These are phyloP conservation scores for Podila clonocystis DNA, from an alignment of 192 early-diverging fungal species.

Conservation along the genomic window DNA sequence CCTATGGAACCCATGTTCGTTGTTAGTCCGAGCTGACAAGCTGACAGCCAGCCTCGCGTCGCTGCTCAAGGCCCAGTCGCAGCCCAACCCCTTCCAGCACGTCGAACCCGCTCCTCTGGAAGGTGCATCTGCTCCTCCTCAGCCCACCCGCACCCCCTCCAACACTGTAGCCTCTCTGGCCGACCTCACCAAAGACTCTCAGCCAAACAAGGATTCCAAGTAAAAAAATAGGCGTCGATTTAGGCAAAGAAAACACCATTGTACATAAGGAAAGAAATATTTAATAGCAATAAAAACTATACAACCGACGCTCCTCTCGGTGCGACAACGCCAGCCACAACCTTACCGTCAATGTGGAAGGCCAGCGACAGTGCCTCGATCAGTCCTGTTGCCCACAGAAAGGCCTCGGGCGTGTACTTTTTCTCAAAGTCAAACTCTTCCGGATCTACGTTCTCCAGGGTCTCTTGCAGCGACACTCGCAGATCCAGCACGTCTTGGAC, in stretches of 20 bases:
- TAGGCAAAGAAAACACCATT: neutral
- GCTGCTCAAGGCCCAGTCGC: slow-evolving; percentile 42
- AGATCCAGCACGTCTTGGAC: slow-evolving; percentile 28
- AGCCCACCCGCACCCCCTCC: too few relatives aligned
- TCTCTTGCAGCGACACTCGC: slow-evolving; percentile 26
- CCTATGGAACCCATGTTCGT: too few relatives aligned
- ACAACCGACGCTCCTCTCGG: neutral
- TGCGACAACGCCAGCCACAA: slow-evolving; percentile 11
- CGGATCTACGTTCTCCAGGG: slow-evolving; percentile 11
- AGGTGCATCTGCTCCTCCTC: neutral
- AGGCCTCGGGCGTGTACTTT: slow-evolving; percentile 26
- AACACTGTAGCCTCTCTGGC: neutral
- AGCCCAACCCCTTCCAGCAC: slow-evolving; percentile 27
- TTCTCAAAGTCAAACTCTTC: slow-evolving; percentile 23
- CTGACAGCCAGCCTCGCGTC: slow-evolving; percentile 25
- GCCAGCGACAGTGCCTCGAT: slow-evolving; percentile 27
- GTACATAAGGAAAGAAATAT: neutral
- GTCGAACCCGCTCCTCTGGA: slow-evolving; percentile 17
- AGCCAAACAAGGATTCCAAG: neutral
- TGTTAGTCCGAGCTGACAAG: slow-evolving; percentile 30
- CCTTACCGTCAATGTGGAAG: slow-evolving; percentile 27
- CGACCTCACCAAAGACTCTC: neutral
- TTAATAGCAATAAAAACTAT: neutral
- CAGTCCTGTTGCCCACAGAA: slow-evolving; percentile 31
- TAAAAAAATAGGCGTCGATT: neutral